Conservation (phyloP, 345 rosid genomes). For the Melaleuca quinquenervia region DNA sequence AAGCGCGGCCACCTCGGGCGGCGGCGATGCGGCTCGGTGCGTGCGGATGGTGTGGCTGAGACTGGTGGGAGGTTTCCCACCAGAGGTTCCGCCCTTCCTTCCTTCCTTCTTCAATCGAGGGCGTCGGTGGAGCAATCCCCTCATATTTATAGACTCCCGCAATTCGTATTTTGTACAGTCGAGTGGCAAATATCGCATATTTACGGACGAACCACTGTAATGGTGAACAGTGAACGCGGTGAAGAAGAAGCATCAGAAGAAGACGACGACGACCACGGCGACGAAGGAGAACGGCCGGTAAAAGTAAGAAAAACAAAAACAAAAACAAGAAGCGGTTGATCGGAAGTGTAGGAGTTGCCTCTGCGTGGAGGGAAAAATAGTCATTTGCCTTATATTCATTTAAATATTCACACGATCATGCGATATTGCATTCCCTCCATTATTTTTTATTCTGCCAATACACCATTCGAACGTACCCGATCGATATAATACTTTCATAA, state of each 20-base stretch:
- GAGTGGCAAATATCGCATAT: not conserved
- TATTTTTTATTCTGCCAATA: not conserved
- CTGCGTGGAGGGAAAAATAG: not conserved
- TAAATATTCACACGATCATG: not conserved
- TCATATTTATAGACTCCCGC: not conserved
- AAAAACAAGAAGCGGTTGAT: not conserved
- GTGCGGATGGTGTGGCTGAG: not conserved
- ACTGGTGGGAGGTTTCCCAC: not conserved
- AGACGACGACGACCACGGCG: not conserved
- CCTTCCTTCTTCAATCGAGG: not conserved
- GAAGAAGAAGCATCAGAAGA: not conserved
- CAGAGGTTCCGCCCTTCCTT: not conserved
- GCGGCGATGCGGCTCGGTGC: not conserved
- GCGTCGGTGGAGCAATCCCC: not conserved
- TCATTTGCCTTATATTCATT: not conserved
- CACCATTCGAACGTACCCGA: accelerated
- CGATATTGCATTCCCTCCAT: not conserved
- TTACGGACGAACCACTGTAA: not conserved
- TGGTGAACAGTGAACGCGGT: not conserved
- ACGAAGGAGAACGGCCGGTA: not conserved
- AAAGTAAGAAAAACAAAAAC: too few relatives aligned
- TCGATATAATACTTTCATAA: not conserved
- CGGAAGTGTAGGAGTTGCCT: not conserved
- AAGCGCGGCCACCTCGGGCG: not conserved
- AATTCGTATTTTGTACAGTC: not conserved